Conservation (phyloP, 2,329 filamentous ascomycete species). For the Paraconiothyrium brasiliense region DNA sequence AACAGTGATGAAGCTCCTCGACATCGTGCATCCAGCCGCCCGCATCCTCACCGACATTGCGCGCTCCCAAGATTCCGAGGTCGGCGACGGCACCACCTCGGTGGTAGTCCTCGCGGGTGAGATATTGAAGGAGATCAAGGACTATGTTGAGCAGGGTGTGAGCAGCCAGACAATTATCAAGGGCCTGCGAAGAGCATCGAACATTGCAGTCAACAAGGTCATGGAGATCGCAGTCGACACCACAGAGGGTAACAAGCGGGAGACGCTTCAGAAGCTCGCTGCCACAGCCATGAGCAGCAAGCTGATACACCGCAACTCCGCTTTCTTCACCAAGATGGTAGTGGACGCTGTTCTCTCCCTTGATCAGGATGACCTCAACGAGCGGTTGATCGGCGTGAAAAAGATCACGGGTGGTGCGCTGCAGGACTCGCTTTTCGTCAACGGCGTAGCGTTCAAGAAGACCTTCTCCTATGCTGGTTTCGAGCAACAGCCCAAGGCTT, state of each 20-base stretch:
- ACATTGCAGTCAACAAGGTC: conserved; percentile 97
- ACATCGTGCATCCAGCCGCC: conserved; percentile 97
- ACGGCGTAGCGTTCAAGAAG: conserved; percentile 99
- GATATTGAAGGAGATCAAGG: conserved; percentile 95
- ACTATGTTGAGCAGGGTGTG: conserved; percentile 94
- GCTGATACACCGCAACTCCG: conserved; percentile 95
- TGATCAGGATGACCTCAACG: conserved; percentile 96
- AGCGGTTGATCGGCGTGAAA: conserved; percentile 97
- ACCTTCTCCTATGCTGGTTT: conserved; percentile 99
- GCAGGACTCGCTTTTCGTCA: conserved; percentile 95
- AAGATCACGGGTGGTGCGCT: conserved; percentile 97
- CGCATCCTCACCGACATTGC: conserved; percentile 98
- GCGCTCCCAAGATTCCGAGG: conserved; percentile 98
- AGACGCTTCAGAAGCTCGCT: conserved; percentile 88
- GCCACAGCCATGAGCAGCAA: conserved; percentile 99
- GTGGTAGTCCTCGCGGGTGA: conserved; percentile 98
- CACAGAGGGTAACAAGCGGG: conserved; percentile 81
- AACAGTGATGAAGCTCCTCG: conserved; percentile 99
- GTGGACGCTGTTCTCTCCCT: conserved; percentile 95
- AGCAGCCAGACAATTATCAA: conserved; percentile 98
- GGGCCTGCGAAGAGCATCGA: conserved; percentile 84
- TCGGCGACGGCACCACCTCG: conserved; percentile 96
- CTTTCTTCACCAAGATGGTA: conserved; percentile 98
- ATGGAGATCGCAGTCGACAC: conserved; percentile 95
- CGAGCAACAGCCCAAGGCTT: conserved; percentile 97